A percentile compares a stretch with the other conserved stretches of the same genome.
Evolutionary conservation across 352 stramenopile genomes (phyloP).

Genomic region (Phytophthora sojae): DNA sequence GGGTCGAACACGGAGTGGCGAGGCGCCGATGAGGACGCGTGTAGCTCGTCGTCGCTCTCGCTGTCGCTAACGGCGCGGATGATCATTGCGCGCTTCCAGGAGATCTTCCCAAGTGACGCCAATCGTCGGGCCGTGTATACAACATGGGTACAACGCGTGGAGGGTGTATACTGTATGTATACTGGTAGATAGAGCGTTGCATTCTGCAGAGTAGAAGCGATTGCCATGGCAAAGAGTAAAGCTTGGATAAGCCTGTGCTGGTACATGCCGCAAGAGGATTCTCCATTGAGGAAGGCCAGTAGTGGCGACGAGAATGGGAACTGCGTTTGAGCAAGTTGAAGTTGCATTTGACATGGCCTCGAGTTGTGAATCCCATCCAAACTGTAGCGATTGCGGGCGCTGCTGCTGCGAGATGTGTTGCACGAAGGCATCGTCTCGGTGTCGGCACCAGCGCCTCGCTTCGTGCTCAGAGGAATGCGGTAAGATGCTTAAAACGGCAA

Average conservation of each 20-base stretch:
- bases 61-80: conserved; percentile 70
- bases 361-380: conserved; percentile 1
- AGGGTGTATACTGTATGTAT: not conserved
- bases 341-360: conserved; percentile 1
- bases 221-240: no score
- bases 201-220: no score
- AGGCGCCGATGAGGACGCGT: conserved; percentile 1
- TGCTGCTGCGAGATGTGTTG: not conserved
- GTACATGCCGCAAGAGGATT: no score
- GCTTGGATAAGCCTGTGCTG: no score
- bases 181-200: no score
- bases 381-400: no score
- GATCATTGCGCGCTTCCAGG: conserved; percentile 59
- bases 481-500: no score
- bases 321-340: not conserved
- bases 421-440: not conserved
- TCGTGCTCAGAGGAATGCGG: no score
- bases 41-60: conserved; percentile 51
- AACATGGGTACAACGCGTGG: not conserved
- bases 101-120: conserved; percentile 14
- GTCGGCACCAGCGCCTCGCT: not conserved
- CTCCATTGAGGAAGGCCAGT: not conserved
- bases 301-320: not conserved
- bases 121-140: not conserved
- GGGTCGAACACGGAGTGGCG: conserved; percentile 36